Conservation (phyloP, 345 rosid genomes). For the Populus euphratica region DNA sequence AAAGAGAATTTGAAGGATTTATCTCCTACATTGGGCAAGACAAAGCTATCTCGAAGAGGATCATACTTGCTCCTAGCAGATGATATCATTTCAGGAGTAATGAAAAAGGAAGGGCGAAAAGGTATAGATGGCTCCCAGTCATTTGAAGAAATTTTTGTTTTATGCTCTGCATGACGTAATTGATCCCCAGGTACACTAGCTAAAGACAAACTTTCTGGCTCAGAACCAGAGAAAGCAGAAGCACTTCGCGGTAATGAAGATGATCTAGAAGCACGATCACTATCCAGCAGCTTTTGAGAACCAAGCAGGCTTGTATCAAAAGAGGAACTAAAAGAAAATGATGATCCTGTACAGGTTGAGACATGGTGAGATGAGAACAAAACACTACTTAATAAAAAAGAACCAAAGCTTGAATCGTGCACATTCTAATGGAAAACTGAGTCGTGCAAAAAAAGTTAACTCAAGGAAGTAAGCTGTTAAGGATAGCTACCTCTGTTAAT, state of each 20-base stretch:
- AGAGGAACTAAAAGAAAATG: constrained; percentile 29
- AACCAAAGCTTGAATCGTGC: constrained; percentile 12
- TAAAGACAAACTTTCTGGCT: constrained; percentile 28
- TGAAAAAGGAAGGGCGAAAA: constrained; percentile 62
- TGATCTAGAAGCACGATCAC: constrained; percentile 29
- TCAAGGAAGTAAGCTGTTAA: constrained; percentile 41
- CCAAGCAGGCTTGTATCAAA: constrained; percentile 30
- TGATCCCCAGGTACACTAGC: constrained; percentile 21
- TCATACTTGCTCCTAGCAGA: constrained; percentile 55
- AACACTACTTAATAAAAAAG: constrained; percentile 16
- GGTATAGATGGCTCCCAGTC: constrained; percentile 93
- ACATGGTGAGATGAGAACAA: constrained; percentile 15
- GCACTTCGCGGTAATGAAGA: constrained; percentile 32
- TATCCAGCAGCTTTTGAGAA: constrained; percentile 33
- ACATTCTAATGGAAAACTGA: constrained; percentile 14
- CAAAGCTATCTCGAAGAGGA: constrained; percentile 58
- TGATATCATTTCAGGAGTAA: constrained; percentile 42
- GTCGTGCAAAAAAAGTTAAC: constrained; percentile 37
- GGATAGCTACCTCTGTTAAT: constrained; percentile 33
- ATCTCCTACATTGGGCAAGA: constrained; percentile 35
- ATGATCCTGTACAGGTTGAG: constrained; percentile 39
- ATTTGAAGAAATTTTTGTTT: constrained; percentile 43
- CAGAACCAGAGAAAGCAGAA: constrained; percentile 38
- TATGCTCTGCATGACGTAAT: constrained; percentile 23
- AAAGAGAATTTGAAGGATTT: constrained; percentile 32